Evolutionary conservation across 352 stramenopile genomes (phyloP).

Genomic region (Globisporangium radiosum): DNA sequence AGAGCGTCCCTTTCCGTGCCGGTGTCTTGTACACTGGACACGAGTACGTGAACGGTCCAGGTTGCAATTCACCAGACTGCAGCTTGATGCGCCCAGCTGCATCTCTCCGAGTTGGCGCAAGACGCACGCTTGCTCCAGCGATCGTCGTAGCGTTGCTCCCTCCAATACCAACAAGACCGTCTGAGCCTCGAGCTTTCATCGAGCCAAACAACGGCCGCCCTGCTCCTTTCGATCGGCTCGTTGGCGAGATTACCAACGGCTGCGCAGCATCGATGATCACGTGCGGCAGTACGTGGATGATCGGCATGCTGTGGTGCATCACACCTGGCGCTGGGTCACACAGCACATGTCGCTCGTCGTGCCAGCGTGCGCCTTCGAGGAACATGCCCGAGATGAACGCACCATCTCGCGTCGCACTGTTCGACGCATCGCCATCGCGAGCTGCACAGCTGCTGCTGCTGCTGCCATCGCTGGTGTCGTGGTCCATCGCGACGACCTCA

Average conservation of each 20-base stretch:
- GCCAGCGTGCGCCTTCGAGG: conserved; percentile 69
- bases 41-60: conserved; percentile 39
- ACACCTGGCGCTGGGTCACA: conserved; percentile 43
- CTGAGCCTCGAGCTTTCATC: too few relatives aligned
- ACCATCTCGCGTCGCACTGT: conserved; percentile 20
- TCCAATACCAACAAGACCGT: too few relatives aligned
- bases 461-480: neutral
- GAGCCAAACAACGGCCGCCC: too few relatives aligned
- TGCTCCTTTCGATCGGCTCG: neutral
- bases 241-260: neutral
- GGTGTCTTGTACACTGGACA: conserved; percentile 92
- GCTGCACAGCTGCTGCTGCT: neutral
- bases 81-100: neutral
- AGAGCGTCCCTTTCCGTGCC: conserved; percentile 84
- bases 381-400: conserved; percentile 57
- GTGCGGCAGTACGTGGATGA: conserved; percentile 81
- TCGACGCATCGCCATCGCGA: neutral
- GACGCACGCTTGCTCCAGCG: neutral
- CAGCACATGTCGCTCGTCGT: conserved; percentile 37
- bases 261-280: conserved; percentile 8
- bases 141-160: too few relatives aligned
- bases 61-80: neutral
- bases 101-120: neutral
- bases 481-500: conserved; percentile 2
- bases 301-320: conserved; percentile 71